A percentile compares a stretch with the other conserved stretches of the same genome.
Evolutionary conservation across 257 asterid species (phyloP).

Genomic region (Penstemon newberryi): DNA sequence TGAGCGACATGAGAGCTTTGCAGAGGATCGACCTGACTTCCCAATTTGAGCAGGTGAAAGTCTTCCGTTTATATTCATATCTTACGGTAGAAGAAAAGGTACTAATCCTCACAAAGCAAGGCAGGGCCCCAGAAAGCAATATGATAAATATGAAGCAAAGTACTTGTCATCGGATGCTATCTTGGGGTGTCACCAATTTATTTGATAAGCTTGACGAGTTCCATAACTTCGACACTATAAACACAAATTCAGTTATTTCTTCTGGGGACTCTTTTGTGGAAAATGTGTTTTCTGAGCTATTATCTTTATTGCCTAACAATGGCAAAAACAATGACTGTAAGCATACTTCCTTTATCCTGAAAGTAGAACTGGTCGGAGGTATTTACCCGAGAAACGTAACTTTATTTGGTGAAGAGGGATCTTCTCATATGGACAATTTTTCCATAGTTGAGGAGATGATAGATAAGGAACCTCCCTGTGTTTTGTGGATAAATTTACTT

Average conservation of each 20-base stretch:
- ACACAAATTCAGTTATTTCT: constrained; percentile 25
- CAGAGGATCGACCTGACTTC: constrained; percentile 50
- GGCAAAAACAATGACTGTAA: constrained; percentile 11
- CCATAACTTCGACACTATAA: constrained; percentile 23
- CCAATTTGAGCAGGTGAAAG: constrained; percentile 47
- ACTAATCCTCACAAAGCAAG: constrained; percentile 57
- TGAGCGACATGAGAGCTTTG: constrained; percentile 57
- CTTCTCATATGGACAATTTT: constrained; percentile 31
- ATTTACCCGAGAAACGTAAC: constrained; percentile 33
- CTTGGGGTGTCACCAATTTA: constrained; percentile 56
- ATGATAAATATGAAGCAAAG: constrained; percentile 31
- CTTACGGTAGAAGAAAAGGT: constrained; percentile 59
- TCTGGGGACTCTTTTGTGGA: constrained; percentile 40
- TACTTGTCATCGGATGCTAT: constrained; percentile 45
- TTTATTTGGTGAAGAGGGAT: constrained; percentile 51
- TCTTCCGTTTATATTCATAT: constrained; percentile 61
- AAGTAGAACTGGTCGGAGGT: constrained; percentile 42
- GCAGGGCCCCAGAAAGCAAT: constrained; percentile 39
- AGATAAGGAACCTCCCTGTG: constrained; percentile 33
- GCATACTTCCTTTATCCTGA: constrained; percentile 29
- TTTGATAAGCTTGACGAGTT: constrained; percentile 45
- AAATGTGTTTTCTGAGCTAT: constrained; percentile 51
- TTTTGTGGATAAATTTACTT: constrained; percentile 54
- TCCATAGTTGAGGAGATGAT: constrained; percentile 35
- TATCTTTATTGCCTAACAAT: constrained; percentile 39